A percentile compares a stretch with the other conserved stretches of the same genome.
phyloP scores from a whole-genome alignment of 2,329 filamentous ascomycete genomes.

The Neonectria neomacrospora region DNA sequence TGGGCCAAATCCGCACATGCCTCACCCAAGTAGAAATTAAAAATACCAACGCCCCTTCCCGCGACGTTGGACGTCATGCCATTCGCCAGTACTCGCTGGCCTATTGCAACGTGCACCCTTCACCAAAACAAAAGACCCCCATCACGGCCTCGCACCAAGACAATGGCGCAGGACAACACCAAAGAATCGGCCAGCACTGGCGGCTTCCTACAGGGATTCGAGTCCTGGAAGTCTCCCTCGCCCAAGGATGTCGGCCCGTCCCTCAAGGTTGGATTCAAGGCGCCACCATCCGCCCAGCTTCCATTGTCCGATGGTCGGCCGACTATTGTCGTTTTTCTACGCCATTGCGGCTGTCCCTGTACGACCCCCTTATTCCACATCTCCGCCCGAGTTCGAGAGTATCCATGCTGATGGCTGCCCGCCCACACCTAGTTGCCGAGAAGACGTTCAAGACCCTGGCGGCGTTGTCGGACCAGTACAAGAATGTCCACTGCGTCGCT shows the following conservation, averaged over 20 bases:
- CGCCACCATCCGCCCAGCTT: constrained; percentile 65
- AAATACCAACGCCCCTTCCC: background rate
- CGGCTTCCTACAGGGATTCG: constrained; percentile 52
- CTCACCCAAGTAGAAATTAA: background rate
- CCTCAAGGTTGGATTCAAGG: constrained; percentile 64
- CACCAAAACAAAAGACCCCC: background rate
- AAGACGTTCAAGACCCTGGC: constrained; percentile 70
- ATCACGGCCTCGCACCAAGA: constrained; percentile 1
- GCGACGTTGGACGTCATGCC: background rate
- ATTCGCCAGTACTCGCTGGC: background rate
- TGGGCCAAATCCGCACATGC: background rate
- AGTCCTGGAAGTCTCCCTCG: constrained; percentile 55
- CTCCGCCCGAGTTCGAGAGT: no score
- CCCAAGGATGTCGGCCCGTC: constrained; percentile 56
- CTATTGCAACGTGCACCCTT: background rate
- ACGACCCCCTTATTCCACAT: constrained; percentile 43
- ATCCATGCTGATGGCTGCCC: background rate
- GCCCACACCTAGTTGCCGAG: constrained; percentile 66
- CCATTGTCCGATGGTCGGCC: constrained; percentile 65
- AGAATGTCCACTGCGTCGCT: constrained; percentile 66
- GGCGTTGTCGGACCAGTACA: constrained; percentile 60
- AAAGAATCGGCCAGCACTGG: constrained; percentile 20
- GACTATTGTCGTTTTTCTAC: constrained; percentile 73
- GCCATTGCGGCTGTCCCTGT: constrained; percentile 82
- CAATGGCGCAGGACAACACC: constrained; percentile 33